Conservation (phyloP, 306 rosid genomes). For the Urtica urens region DNA sequence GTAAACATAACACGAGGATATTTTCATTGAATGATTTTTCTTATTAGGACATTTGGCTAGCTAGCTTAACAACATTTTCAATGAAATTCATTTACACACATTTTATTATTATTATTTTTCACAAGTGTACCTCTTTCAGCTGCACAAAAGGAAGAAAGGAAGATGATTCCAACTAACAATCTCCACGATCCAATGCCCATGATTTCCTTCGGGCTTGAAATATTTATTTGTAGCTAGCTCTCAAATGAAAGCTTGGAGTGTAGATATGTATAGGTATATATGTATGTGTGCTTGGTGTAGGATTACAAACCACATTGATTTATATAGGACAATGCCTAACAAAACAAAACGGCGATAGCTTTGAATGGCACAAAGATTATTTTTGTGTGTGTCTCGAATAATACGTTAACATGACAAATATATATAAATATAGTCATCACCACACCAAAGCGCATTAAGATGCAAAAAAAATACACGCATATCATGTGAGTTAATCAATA, state of each 20-base stretch:
- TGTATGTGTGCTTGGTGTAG: background rate
- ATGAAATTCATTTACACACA: no score
- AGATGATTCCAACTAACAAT: conserved; percentile 27
- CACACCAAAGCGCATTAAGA: background rate
- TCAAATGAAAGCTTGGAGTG: background rate
- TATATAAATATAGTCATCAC: background rate
- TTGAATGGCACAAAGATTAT: conserved; percentile 19
- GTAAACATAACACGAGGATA: no score
- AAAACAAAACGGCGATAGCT: conserved; percentile 2
- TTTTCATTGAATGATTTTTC: no score
- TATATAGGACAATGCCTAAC: background rate
- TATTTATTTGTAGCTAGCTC: background rate
- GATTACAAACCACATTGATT: background rate
- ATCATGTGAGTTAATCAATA: conserved; percentile 17
- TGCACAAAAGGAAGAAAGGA: conserved; percentile 24
- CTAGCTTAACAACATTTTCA: no score
- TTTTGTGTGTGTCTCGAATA: background rate
- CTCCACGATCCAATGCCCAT: conserved; percentile 34
- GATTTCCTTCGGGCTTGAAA: background rate
- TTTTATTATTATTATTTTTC: no score
- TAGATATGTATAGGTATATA: no score
- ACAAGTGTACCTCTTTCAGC: conserved; percentile 48
- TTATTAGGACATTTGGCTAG: no score
- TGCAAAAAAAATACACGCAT: conserved; percentile 35
- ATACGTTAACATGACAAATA: no score